Percentiles rank a stretch among this genome's conserved stretches.
Conservation (phyloP, 2,329 filamentous ascomycete genomes). For the Sporothrix brasiliensis region DNA sequence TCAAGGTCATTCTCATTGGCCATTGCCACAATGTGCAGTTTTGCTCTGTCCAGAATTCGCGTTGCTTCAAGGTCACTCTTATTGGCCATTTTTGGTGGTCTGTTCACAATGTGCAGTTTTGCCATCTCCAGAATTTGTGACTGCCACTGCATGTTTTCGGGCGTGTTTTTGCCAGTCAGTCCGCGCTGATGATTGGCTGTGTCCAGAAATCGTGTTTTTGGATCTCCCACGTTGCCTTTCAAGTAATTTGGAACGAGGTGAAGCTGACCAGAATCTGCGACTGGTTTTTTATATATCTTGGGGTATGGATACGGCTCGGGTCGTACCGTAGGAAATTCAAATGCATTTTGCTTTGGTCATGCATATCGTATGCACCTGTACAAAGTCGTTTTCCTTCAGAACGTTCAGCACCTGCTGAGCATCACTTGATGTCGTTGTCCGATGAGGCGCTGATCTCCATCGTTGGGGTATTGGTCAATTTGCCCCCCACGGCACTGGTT, state of each 20-base stretch:
- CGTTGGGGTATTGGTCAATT: conserved; percentile 2
- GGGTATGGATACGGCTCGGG: neutral
- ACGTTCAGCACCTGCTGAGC: neutral
- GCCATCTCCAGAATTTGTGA: neutral
- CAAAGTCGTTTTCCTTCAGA: neutral
- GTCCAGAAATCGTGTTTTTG: conserved; percentile 6
- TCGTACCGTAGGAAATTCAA: neutral
- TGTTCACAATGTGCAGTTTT: neutral
- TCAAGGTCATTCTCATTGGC: neutral
- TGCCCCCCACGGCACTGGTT: neutral
- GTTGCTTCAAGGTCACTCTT: neutral
- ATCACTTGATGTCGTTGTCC: conserved; percentile 9
- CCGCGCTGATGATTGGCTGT: neutral
- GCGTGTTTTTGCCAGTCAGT: neutral
- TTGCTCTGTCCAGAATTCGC: neutral
- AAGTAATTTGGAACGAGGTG: neutral
- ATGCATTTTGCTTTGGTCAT: neutral
- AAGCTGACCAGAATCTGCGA: neutral
- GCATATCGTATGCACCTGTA: neutral
- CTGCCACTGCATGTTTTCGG: neutral
- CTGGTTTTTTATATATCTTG: neutral
- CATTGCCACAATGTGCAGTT: conserved; percentile 2
- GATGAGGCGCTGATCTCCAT: conserved; percentile 14
- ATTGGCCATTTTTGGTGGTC: neutral
- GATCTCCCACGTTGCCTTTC: neutral